Evolutionary conservation across 331 rosid species (phyloP), one percentile per base, ranked within the genome.

Genomic region (Malus hybrid): DNA sequence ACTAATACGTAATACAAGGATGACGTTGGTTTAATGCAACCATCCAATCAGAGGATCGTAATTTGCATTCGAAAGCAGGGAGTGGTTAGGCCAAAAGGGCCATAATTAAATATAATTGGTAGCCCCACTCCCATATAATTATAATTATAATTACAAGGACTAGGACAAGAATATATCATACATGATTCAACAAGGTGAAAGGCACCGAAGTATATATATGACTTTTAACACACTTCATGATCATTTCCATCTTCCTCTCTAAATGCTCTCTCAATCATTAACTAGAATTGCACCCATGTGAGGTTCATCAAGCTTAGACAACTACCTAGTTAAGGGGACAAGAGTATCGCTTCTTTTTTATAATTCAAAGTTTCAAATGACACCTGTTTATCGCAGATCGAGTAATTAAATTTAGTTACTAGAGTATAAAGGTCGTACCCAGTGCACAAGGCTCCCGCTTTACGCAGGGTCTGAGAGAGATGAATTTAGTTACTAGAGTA

Each of bases 271-370:
- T 87, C 88, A 87, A 85, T 89, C 83, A 87, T 89, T 89, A 81
- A 85, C 86, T 62, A 65, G 81, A 80, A 84, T 84, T 82, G 88
- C 62, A 69, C 76, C 84, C 90, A 89, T 87, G 87, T 87, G 90
- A 78, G 87, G 67, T 81, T 69, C 84, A 78, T 76, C 74, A 76
- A 65, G 73, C 52, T 69, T 65, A 34, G 4, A 9, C n/a, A 65
- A 16, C 48, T 29, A 29, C 20, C 11, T 63, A 56, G 57, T 19
- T 6, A 16, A 16, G 57, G 20, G 20, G n/a, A 6, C 6, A 6
- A 54, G 22, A 54, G 19, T 54, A 54, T 18, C 0, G 3, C 3
- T 54, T 46, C 29, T n/a, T 57, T 12, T 19, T 20, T 57, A 19
- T 57, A 13, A 6, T 62, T 62, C 36, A 62, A 28, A 27, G 10